A percentile compares a stretch with the other conserved stretches of the same genome.
Conservation (phyloP, 139 green algal genomes). For the Trebouxia sp. region DNA sequence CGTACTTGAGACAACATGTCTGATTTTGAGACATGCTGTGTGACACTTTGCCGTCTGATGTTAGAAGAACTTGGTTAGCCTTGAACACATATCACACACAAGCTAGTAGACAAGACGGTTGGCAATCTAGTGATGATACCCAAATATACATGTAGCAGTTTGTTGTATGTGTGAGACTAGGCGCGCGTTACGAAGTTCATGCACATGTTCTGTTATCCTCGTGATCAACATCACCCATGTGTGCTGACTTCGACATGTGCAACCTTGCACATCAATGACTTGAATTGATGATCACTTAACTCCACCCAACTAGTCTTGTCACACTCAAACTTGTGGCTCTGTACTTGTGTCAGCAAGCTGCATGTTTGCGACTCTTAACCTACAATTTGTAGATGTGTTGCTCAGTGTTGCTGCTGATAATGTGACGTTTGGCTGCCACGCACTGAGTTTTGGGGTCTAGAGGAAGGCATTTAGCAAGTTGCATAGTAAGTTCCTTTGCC, state of each 20-base stretch:
- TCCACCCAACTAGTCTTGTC: background rate
- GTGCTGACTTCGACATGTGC: background rate
- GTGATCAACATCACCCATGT: background rate
- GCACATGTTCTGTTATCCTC: background rate
- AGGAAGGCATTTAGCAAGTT: slow-evolving; percentile 9
- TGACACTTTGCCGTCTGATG: background rate
- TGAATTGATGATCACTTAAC: background rate
- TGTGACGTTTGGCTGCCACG: background rate
- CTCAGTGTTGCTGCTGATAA: background rate
- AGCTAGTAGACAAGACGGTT: slow-evolving; percentile 13
- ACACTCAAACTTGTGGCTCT: background rate
- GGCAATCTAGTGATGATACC: slow-evolving; percentile 9
- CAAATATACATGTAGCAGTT: slow-evolving; percentile 4
- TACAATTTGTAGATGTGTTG: background rate
- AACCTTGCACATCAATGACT: background rate
- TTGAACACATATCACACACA: background rate
- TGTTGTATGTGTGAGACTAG: slow-evolving; percentile 14
- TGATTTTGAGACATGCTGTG: background rate
- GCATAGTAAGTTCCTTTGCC: background rate
- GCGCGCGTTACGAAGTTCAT: background rate
- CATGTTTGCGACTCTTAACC: background rate
- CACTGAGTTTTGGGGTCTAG: background rate
- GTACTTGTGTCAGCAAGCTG: background rate
- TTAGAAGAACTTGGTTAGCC: background rate
- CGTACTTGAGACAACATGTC: background rate